These are phyloP conservation scores for Podospora sp. DNA, from an alignment of 495 filamentous ascomycete genomes.

Conservation along the genomic window DNA sequence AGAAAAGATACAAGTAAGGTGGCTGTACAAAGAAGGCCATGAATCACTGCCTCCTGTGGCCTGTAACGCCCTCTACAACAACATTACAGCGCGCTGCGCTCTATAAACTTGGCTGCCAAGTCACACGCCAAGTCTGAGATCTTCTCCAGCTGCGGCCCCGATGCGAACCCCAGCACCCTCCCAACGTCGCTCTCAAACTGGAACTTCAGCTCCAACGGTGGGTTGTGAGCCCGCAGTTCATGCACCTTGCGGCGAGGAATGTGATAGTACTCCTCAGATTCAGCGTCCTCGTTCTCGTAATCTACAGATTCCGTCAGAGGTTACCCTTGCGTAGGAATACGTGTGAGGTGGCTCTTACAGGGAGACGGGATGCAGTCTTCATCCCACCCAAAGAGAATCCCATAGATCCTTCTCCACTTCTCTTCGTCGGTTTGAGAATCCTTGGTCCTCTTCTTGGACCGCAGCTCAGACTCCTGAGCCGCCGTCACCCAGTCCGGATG, in stretches of 20 bases:
- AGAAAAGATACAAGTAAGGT: no score
- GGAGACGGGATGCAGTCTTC: not conserved
- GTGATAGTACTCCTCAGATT: not conserved
- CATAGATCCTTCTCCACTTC: not conserved
- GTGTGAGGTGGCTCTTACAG: not conserved
- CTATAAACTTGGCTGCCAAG: not conserved
- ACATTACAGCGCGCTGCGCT: conserved; percentile 2
- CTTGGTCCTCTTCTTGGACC: not conserved
- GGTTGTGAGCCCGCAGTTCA: not conserved
- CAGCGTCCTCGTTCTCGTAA: not conserved
- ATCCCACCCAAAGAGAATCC: not conserved
- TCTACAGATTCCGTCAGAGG: not conserved
- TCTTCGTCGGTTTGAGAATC: not conserved
- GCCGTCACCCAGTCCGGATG: not conserved
- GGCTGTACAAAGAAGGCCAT: no score
- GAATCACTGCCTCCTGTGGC: no score
- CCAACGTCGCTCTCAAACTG: not conserved
- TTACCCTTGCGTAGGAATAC: not conserved
- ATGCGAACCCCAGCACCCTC: not conserved
- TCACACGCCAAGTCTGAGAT: not conserved
- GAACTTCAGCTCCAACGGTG: not conserved
- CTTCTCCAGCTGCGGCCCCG: not conserved
- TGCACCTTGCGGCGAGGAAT: not conserved
- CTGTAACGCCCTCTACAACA: no score
- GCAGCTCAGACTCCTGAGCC: not conserved